These are phyloP conservation scores for Lavandula angustifolia DNA, from an alignment of 257 asterid species.

Conservation along the genomic window DNA sequence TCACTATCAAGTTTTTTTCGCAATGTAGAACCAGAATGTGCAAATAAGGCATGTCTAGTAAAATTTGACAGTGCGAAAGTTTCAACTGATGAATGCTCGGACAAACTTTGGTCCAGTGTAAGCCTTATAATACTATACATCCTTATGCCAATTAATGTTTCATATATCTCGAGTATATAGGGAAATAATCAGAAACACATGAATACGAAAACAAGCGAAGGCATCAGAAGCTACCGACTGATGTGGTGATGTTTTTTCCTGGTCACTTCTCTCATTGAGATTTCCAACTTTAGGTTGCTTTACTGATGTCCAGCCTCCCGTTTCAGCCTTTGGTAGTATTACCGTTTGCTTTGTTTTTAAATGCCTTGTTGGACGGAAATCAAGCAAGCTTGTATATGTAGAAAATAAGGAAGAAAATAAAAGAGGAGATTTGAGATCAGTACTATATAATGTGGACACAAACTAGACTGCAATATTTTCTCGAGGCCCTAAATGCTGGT, in stretches of 20 bases:
- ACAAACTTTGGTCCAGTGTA: too few species aligned
- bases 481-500: constrained; percentile 7
- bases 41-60: too few species aligned
- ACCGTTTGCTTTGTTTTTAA: constrained; percentile 40
- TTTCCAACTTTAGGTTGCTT: constrained; percentile 45
- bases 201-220: constrained; percentile 28
- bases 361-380: constrained; percentile 39
- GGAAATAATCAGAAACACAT: constrained; percentile 10
- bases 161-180: neutral
- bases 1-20: constrained; percentile 12
- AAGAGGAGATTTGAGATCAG: neutral
- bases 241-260: constrained; percentile 39
- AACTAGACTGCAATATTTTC: neutral
- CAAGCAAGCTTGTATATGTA: neutral
- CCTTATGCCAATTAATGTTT: constrained; percentile 10
- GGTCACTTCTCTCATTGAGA: constrained; percentile 37
- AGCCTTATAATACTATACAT: too few species aligned
- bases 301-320: constrained; percentile 75
- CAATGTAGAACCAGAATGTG: too few species aligned
- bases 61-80: too few species aligned
- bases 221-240: constrained; percentile 46
- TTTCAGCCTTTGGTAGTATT: constrained; percentile 44
- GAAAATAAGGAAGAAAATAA: neutral
- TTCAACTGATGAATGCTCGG: constrained; percentile 8
- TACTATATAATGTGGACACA: neutral